Evolutionary conservation across 768 basidiomycete genomes (phyloP).

Genomic region (Pholiota conissans): DNA sequence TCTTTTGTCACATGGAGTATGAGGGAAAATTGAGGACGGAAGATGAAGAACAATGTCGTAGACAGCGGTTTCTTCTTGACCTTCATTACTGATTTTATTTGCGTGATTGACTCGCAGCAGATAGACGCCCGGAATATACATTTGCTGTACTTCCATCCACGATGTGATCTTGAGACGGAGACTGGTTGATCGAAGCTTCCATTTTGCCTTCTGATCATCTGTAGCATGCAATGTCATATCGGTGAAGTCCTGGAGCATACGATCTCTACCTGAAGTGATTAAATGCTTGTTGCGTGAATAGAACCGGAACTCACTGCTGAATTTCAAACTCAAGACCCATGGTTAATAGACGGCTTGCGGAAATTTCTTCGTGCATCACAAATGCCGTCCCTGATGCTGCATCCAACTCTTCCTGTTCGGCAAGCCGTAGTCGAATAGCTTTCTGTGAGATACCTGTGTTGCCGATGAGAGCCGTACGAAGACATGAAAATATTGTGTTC

Average conservation of each 20-base stretch:
- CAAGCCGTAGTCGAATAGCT: constrained; percentile 7
- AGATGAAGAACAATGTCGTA: constrained; percentile 18
- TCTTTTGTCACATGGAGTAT: neutral
- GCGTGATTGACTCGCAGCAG: neutral
- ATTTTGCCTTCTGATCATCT: constrained; percentile 25
- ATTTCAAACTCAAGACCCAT: neutral
- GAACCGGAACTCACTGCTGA: constrained; percentile 11
- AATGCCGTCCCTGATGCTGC: neutral
- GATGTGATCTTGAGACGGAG: constrained; percentile 25
- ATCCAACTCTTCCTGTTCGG: constrained; percentile 8
- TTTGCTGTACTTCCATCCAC: constrained; percentile 25
- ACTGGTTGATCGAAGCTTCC: constrained; percentile 22
- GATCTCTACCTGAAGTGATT: too few species aligned
- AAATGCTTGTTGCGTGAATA: too few species aligned
- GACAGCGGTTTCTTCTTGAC: neutral
- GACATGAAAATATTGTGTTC: constrained; percentile 1
- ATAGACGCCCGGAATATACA: constrained; percentile 26
- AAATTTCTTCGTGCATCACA: constrained; percentile 10
- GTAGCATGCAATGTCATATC: too few species aligned
- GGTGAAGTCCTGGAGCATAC: too few species aligned
- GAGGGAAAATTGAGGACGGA: constrained; percentile 13
- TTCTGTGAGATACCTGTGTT: neutral
- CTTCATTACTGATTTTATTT: neutral
- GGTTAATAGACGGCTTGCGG: constrained; percentile 2
- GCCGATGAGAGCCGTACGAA: too few species aligned